Conservation (phyloP, 179 eudicot genomes). For the Camellia oleifera region DNA sequence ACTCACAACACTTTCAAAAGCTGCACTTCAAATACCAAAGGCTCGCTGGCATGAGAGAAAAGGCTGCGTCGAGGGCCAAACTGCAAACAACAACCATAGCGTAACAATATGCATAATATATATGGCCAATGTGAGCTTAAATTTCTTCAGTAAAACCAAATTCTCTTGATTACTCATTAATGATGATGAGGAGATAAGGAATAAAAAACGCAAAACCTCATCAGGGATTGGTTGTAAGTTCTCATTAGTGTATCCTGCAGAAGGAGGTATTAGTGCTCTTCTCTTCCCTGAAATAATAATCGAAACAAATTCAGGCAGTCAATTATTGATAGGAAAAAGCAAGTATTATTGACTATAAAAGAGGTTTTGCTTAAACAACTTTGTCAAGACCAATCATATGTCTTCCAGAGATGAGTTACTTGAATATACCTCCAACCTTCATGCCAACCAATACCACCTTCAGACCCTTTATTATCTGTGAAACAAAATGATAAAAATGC, state of each 20-base stretch:
- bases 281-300: slow-evolving; percentile 63
- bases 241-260: slow-evolving; percentile 69
- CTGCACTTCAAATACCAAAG: slow-evolving; percentile 91
- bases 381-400: not conserved
- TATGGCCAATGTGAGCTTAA: not conserved
- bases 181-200: slow-evolving; percentile 3
- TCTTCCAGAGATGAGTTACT: not conserved
- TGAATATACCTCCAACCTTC: slow-evolving; percentile 81
- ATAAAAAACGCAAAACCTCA: slow-evolving; percentile 49
- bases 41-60: slow-evolving; percentile 82
- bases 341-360: not conserved
- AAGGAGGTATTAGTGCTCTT: slow-evolving; percentile 91
- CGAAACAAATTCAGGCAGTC: not conserved
- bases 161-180: not conserved
- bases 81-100: slow-evolving; percentile 42
- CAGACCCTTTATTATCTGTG: slow-evolving; percentile 83
- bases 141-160: not conserved
- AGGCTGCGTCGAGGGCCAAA: slow-evolving; percentile 95
- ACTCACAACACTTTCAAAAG: slow-evolving; percentile 70
- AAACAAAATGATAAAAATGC: slow-evolving; percentile 13
- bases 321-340: not conserved
- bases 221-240: slow-evolving; percentile 75
- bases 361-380: not conserved
- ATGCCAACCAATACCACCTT: slow-evolving; percentile 83
- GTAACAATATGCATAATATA: not conserved